Percentiles rank a stretch among this genome's conserved stretches.
Evolutionary conservation across 2,329 filamentous ascomycete genomes (phyloP).

Genomic region (Beauveria rudraprayagi): DNA sequence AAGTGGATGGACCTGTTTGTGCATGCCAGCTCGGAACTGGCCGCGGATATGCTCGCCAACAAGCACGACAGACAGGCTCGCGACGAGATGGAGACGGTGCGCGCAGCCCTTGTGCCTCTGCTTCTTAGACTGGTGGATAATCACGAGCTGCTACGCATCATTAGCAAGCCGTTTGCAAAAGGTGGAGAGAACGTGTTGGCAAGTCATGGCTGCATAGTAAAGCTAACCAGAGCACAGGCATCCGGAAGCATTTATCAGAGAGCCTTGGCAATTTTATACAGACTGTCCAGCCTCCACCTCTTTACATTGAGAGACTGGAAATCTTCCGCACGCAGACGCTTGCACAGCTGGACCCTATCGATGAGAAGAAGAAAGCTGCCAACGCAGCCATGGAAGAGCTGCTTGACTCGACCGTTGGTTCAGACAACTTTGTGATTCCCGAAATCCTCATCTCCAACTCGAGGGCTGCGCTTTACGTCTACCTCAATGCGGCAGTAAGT

Average conservation of each 20-base stretch:
- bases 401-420: conserved; percentile 46
- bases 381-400: conserved; percentile 48
- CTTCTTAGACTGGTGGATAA: conserved; percentile 56
- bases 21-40: conserved; percentile 40
- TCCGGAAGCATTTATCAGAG: conserved; percentile 41
- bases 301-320: conserved; percentile 47
- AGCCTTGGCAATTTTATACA: conserved; percentile 47
- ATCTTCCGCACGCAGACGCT: conserved; percentile 50
- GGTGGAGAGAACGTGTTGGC: conserved; percentile 28
- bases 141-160: conserved; percentile 41
- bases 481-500: conserved; percentile 70
- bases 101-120: conserved; percentile 56
- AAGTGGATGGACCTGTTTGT: conserved; percentile 54
- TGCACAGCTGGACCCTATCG: conserved; percentile 44
- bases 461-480: conserved; percentile 75
- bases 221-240: conserved; percentile 24
- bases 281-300: conserved; percentile 48
- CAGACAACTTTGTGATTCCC: conserved; percentile 46
- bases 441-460: conserved; percentile 68
- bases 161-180: conserved; percentile 46
- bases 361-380: conserved; percentile 42
- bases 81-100: conserved; percentile 52
- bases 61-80: conserved; percentile 35
- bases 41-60: conserved; percentile 39
- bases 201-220: neutral